Conservation (phyloP, 306 rosid genomes). For the Vigna unguiculata region DNA sequence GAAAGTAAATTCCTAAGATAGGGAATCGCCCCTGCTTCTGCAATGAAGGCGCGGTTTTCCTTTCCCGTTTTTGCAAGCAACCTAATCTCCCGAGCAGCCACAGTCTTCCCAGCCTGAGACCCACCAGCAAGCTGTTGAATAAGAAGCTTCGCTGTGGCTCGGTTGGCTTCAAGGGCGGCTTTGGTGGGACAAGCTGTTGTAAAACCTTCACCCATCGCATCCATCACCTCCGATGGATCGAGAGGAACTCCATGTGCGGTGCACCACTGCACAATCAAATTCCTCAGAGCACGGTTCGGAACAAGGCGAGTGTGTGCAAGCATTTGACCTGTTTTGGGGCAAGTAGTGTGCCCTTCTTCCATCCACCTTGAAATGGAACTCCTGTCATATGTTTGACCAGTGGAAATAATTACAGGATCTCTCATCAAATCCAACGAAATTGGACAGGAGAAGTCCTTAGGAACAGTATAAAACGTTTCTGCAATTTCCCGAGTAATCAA, state of each 20-base stretch:
- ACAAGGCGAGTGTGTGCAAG: conserved; percentile 69
- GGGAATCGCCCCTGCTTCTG: conserved; percentile 96
- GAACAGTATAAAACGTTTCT: conserved; percentile 74
- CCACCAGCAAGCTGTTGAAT: conserved; percentile 78
- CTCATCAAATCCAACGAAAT: conserved; percentile 88
- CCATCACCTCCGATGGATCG: conserved; percentile 68
- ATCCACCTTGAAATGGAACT: conserved; percentile 85
- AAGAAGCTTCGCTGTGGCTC: conserved; percentile 73
- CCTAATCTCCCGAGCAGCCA: conserved; percentile 93
- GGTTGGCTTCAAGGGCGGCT: conserved; percentile 79
- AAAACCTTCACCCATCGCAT: conserved; percentile 57
- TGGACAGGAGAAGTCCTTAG: conserved; percentile 86
- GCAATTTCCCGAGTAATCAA: conserved; percentile 77
- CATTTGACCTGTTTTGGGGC: conserved; percentile 95
- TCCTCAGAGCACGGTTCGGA: conserved; percentile 82
- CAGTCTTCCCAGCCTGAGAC: conserved; percentile 61
- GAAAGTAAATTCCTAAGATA: conserved; percentile 69
- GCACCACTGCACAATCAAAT: conserved; percentile 87
- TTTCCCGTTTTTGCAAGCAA: conserved; percentile 87
- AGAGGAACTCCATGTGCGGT: conserved; percentile 78
- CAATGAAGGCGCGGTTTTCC: conserved; percentile 87
- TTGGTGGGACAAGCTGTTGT: conserved; percentile 69
- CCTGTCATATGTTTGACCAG: conserved; percentile 92
- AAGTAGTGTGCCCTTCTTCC: conserved; percentile 92
- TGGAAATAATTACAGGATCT: conserved; percentile 85